A percentile compares a stretch with the other conserved stretches of the same genome.
These are phyloP conservation scores for Fusarium liriodendri DNA, from an alignment of 2,329 filamentous ascomycete genomes.

Conservation along the genomic window DNA sequence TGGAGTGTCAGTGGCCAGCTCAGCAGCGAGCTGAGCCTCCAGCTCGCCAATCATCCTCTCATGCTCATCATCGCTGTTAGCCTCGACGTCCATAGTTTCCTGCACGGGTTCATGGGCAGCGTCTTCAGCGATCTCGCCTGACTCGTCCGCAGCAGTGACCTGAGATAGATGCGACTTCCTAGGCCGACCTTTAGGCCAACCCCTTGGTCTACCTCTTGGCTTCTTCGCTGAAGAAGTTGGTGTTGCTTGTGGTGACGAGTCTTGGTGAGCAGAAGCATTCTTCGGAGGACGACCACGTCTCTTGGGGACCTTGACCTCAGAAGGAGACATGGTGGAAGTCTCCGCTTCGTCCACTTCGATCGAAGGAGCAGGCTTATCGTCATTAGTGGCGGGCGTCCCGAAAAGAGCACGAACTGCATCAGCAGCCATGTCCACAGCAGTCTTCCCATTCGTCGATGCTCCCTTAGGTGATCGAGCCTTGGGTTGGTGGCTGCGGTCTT, in stretches of 20 bases:
- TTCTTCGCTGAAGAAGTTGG: constrained; percentile 21
- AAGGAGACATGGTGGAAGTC: neutral
- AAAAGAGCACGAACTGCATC: constrained; percentile 48
- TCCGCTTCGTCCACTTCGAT: neutral
- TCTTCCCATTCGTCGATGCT: constrained; percentile 7
- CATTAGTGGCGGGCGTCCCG: constrained; percentile 20
- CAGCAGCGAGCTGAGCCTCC: constrained; percentile 29
- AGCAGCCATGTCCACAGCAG: constrained; percentile 55
- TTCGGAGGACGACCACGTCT: constrained; percentile 49
- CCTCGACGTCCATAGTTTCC: neutral
- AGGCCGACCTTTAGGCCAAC: constrained; percentile 44
- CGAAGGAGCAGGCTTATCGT: neutral
- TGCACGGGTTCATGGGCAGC: neutral
- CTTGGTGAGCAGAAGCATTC: constrained; percentile 23
- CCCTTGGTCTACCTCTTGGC: constrained; percentile 39
- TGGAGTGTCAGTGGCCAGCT: constrained; percentile 16
- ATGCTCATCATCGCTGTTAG: constrained; percentile 29
- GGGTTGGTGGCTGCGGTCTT: constrained; percentile 50
- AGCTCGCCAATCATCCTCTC: constrained; percentile 30
- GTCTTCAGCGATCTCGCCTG: neutral
- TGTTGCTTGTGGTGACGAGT: neutral
- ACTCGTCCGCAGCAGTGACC: constrained; percentile 7
- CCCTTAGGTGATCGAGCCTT: constrained; percentile 11
- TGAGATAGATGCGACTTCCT: constrained; percentile 39
- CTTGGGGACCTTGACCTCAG: constrained; percentile 29